phyloP scores from a whole-genome alignment of 768 basidiomycete genomes.

The Vararia minispora region DNA sequence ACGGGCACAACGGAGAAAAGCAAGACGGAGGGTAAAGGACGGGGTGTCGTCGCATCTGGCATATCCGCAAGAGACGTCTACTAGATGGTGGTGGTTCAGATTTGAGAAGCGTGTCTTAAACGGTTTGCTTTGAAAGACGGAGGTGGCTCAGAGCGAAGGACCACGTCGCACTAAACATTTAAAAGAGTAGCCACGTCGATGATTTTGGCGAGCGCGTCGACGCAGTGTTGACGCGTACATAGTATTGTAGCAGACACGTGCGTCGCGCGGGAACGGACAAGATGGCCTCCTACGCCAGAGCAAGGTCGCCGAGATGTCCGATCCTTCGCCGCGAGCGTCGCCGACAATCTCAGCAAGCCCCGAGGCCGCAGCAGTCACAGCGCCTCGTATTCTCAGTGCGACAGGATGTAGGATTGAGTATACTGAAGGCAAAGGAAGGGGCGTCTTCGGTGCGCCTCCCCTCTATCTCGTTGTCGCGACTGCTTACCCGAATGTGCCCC shows the following conservation, averaged over 20 bases:
- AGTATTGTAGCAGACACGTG: too few species aligned
- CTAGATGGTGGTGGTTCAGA: background rate
- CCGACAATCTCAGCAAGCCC: too few species aligned
- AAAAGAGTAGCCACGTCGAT: too few species aligned
- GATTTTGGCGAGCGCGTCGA: too few species aligned
- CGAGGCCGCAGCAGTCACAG: background rate
- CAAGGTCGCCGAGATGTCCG: too few species aligned
- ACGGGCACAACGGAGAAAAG: conserved; percentile 54
- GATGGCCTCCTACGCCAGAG: too few species aligned
- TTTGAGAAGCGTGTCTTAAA: background rate
- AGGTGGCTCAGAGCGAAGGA: too few species aligned
- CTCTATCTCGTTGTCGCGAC: background rate
- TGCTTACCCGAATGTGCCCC: background rate
- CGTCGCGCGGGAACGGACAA: too few species aligned
- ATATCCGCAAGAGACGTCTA: conserved; percentile 1
- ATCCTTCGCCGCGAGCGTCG: too few species aligned
- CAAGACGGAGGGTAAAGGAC: conserved; percentile 22
- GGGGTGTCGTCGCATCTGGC: conserved; percentile 7
- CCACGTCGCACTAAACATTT: too few species aligned
- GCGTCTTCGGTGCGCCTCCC: conserved; percentile 44
- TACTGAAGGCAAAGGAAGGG: conserved; percentile 41
- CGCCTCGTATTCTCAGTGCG: conserved; percentile 6
- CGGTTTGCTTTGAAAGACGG: too few species aligned
- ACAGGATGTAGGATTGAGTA: conserved; percentile 37
- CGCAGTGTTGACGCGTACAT: too few species aligned